Conservation (phyloP, 768 basidiomycete species). For the Dioszegia crocea region DNA sequence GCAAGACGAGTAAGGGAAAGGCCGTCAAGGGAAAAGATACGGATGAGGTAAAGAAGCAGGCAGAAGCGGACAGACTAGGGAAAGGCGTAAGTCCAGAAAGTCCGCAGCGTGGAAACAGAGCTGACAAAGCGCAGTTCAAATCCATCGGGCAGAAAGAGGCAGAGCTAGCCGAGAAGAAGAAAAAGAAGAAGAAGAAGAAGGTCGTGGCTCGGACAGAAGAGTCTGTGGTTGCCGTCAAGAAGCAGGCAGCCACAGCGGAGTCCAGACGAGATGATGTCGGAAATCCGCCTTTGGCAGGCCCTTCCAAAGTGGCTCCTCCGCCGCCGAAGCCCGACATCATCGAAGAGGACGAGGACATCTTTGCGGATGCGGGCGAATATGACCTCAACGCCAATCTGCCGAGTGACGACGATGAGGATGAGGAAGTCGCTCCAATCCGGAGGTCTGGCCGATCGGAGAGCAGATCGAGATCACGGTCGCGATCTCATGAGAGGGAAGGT, state of each 20-base stretch:
- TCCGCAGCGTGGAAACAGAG: neutral
- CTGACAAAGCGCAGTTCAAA: slow-evolving; percentile 39
- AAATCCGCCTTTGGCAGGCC: neutral
- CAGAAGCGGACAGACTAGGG: slow-evolving; percentile 27
- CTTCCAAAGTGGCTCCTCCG: neutral
- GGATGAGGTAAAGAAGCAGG: slow-evolving; percentile 28
- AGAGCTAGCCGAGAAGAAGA: slow-evolving; percentile 29
- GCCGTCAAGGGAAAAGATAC: slow-evolving; percentile 66
- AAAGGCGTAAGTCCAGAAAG: slow-evolving; percentile 32
- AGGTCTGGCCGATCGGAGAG: neutral
- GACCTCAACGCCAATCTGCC: slow-evolving; percentile 62
- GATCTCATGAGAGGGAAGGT: no score
- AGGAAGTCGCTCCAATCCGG: slow-evolving; percentile 1
- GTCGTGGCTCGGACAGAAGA: slow-evolving; percentile 21
- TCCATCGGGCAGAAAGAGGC: slow-evolving; percentile 40
- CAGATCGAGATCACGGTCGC: slow-evolving; percentile 7
- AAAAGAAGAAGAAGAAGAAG: slow-evolving; percentile 44
- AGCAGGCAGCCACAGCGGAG: slow-evolving; percentile 7
- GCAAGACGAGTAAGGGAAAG: slow-evolving; percentile 52
- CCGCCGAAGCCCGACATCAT: slow-evolving; percentile 1
- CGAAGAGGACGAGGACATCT: slow-evolving; percentile 69
- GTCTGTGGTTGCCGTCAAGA: slow-evolving; percentile 4
- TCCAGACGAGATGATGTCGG: neutral
- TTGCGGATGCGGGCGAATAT: slow-evolving; percentile 79
- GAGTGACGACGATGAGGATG: slow-evolving; percentile 57